Percentiles rank a stretch among this genome's conserved stretches.
phyloP scores from a whole-genome alignment of 805 yeast species.

The Phaffomyces opuntiae region DNA sequence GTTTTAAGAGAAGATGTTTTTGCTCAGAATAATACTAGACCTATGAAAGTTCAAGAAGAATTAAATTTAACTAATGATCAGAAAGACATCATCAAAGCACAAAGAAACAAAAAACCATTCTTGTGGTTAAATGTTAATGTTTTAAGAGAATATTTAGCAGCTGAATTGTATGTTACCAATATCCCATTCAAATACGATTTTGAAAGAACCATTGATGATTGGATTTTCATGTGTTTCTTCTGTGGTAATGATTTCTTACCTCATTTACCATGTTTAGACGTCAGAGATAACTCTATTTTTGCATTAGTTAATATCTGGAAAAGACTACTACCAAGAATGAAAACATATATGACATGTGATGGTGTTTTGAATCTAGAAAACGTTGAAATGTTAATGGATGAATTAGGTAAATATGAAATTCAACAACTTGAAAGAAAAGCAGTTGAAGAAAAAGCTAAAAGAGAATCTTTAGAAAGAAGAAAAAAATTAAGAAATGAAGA shows the following conservation, averaged over 20 bases:
- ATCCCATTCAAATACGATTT: conserved; percentile 72
- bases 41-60: conserved; percentile 39
- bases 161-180: conserved; percentile 69
- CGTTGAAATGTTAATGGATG: conserved; percentile 63
- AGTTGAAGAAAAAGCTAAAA: conserved; percentile 62
- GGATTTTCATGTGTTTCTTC: conserved; percentile 98
- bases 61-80: conserved; percentile 58
- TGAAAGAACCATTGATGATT: conserved; percentile 95
- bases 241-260: conserved; percentile 98
- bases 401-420: conserved; percentile 67
- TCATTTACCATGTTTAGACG: conserved; percentile 89
- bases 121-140: conserved; percentile 90
- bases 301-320: conserved; percentile 80
- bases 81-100: conserved; percentile 26
- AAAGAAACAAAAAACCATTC: conserved; percentile 64
- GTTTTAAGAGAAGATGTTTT: conserved; percentile 95
- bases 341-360: conserved; percentile 82
- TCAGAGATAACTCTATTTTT: conserved; percentile 91
- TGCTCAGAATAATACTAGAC: conserved; percentile 45
- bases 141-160: conserved; percentile 77
- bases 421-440: conserved; percentile 66
- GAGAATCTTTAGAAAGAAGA: conserved; percentile 57
- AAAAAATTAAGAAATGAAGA: conserved; percentile 42
- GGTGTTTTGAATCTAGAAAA: conserved; percentile 72
- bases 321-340: conserved; percentile 52